Conservation (phyloP, 768 basidiomycete species). For the Lactarius akahatsu region DNA sequence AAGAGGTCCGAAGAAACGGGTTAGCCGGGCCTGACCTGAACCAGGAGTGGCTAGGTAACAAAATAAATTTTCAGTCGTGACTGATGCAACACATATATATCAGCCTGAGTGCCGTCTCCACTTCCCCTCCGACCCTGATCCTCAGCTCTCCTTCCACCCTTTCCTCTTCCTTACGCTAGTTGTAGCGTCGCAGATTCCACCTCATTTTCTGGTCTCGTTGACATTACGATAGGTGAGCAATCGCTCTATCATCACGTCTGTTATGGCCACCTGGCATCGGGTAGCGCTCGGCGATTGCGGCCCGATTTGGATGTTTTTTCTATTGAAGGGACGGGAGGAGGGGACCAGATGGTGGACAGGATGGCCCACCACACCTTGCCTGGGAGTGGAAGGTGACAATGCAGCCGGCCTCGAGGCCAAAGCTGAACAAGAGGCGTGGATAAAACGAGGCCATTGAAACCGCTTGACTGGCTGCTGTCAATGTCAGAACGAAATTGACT, state of each 20-base stretch:
- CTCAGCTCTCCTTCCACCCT: not conserved
- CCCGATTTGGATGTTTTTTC: slow-evolving; percentile 20
- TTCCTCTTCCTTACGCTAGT: not conserved
- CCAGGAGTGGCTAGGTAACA: not conserved
- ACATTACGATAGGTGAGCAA: slow-evolving; percentile 15
- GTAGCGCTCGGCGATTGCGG: slow-evolving; percentile 24
- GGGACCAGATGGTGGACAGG: not conserved
- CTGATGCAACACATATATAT: slow-evolving; percentile 21
- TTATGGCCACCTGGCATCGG: slow-evolving; percentile 21
- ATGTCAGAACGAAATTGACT: slow-evolving; percentile 18
- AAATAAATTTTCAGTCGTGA: not conserved
- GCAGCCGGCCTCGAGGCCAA: slow-evolving; percentile 19
- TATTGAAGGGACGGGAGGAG: slow-evolving; percentile 12
- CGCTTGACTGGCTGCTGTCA: slow-evolving; percentile 21
- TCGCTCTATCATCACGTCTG: slow-evolving; percentile 12
- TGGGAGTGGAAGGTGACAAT: not conserved
- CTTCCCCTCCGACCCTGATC: slow-evolving; percentile 23
- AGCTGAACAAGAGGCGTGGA: slow-evolving; percentile 15
- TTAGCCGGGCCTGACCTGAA: not conserved
- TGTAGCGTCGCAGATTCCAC: not conserved
- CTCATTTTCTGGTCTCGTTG: not conserved
- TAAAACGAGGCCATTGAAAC: slow-evolving; percentile 23
- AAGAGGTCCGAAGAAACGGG: slow-evolving; percentile 7
- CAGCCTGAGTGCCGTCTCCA: not conserved
- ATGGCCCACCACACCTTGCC: not conserved